Evolutionary conservation across 1,284 basidiomycete species (phyloP), one percentile per base, ranked within the genome.

Genomic region (Tylopilus sp.): DNA sequence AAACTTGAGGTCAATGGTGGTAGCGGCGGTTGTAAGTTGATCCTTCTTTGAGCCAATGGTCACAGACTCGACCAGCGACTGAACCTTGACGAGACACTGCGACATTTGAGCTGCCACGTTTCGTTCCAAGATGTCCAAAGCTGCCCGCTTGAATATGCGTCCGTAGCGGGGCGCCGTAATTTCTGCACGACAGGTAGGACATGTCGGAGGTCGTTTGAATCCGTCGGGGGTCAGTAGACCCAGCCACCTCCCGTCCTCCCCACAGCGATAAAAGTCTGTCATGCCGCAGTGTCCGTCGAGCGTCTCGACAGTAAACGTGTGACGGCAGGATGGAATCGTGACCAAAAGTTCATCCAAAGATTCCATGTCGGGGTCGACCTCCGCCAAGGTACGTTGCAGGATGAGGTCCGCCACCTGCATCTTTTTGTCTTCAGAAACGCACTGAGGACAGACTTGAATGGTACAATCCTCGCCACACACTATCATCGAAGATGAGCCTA

Each of bases 281-380:
- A 93, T 83, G 5, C 78, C 72, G 65, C 87, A 87, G 57, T 84
- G 79, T 0, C 89, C 89, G 65, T 94, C 92, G 24, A 94, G 81
- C 0, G 90, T 90, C 72, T 91, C 90, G 8, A 92, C 86, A 0
- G 92, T 92, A 75, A 93, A 93, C 1, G 85, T 77, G 71, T 94
- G 92, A 0, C 85, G 70, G 70, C 92, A 94, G 22, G 79, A 80
- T 0, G 83, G 81, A 29, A 92, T 80, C 0, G 88, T 91, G 69
- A 94, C 90, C 29, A 90, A 72, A 8, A 87, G 77, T 53, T 89
- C 85, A 67, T 87, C 84, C 55, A 87, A 61, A 3, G 80, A 78
- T 5, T 77, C 81, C 12, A 72, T 66, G n/a, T 82, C 79, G 1
- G 79, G 74, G 10, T 84, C 77, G 26, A 91, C 72, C 0, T 92